Base-by-base conservation (phyloP, 2,329 filamentous ascomycete species). In the Venturia aucupariae region DNA sequence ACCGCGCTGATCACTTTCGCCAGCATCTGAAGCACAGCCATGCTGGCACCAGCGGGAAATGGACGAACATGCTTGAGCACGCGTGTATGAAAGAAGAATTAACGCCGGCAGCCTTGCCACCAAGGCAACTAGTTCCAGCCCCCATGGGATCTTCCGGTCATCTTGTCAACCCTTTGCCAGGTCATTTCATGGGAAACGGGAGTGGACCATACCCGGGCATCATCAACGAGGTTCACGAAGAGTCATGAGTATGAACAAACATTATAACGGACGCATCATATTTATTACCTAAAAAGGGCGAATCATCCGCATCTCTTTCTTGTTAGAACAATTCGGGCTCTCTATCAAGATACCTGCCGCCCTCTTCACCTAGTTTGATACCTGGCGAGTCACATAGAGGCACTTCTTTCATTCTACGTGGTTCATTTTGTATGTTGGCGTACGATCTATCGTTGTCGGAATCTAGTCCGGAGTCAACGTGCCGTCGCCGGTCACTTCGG, bases 11-110 rank as follows among this genome's bases (percentile, higher is more conserved):
- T 75, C 94, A 99, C 75, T 99, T 99, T 81, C 87, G 94, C 66
- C 94, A 99, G 76, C 94, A 99, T 77, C 81, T 99, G 65, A 99
- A 97, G 80, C 94, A 99, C 75, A 97, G 92, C 74, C 94, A 97
- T 77, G 90, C 90, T 44, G 94, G 94, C 42, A 93, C 91, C 0
- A 97, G 92, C 75, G 94, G 94, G 39, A 97, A 97, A 76, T 99
- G 94, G 94, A 99, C 94, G 15, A 97, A 97, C 76, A 92, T 96
- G 83, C 81, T 99, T 41, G 94, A 99, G 75, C 95, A 91, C 73
- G 91, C 92, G 5, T 99, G 94, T 78, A 96, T 97, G 90, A 86
- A 92, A 75, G 92, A 96, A 73, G 92, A 96, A 71, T 84, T 86
- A 63, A 81, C 85, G 38, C 82, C 62, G 15, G 24, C 62, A 42